Evolutionary conservation across 495 filamentous ascomycete species (phyloP).

Genomic region (Penicillium coffeae): DNA sequence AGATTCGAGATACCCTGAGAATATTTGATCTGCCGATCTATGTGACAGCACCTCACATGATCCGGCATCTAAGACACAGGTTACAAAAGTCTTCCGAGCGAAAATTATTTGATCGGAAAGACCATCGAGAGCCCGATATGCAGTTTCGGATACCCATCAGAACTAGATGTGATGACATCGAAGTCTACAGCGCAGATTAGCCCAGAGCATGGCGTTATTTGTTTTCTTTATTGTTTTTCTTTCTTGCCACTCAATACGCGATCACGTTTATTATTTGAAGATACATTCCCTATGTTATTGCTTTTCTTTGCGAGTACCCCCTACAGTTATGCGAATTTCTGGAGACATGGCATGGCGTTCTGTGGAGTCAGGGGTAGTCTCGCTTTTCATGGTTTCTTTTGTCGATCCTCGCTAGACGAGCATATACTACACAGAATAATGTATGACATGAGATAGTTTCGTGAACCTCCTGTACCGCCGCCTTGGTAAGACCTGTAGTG

Average conservation of each 20-base stretch:
- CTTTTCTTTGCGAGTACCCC: slow-evolving; percentile 24
- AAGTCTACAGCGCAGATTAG: background rate
- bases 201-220: background rate
- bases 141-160: background rate
- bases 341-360: slow-evolving; percentile 26
- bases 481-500: no score
- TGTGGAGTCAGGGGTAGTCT: slow-evolving; percentile 5
- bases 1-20: slow-evolving; percentile 19
- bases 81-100: background rate
- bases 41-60: background rate
- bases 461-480: no score
- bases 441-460: background rate
- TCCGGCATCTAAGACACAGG: background rate
- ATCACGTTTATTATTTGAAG: background rate
- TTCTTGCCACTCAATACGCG: slow-evolving; percentile 1
- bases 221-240: slow-evolving; percentile 1
- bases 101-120: background rate
- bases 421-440: background rate
- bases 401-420: background rate
- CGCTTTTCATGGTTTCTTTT: background rate
- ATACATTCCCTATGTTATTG: slow-evolving; percentile 2
- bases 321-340: slow-evolving; percentile 19
- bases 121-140: no score
- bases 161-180: background rate
- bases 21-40: background rate